Evolutionary conservation across 805 yeast genomes (phyloP), one percentile per base, ranked within the genome.

Genomic region (Naumovozyma dairenensis): DNA sequence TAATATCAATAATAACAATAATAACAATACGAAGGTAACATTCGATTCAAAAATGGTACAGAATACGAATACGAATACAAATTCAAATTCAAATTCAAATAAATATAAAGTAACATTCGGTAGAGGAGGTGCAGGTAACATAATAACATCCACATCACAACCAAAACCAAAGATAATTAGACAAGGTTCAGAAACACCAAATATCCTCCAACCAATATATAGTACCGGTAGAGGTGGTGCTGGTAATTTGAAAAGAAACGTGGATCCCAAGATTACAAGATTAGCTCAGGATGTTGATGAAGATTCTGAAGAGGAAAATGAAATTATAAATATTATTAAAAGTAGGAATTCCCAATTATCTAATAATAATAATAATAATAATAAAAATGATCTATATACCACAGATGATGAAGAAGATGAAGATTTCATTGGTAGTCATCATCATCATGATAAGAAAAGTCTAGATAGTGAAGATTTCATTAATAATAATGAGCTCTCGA

Each of bases 151-250:
- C 9, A 44, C 51, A 25, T 54, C 61, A 21, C 53, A 62, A 17
- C 74, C 75, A 3, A 63, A 72, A 6, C 80, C 80, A 3, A 70
- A 65, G 31, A 62, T 73, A 21, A 72, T 67, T 3, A 72, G 72
- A 2, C 74, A 69, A 43, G 80, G 81, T 3, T 67, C 76, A 4
- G 71, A 68, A 41, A 72, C 80, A 12, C 85, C 86, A 18, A 69
- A 62, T 46, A 62, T 75, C 21, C 54, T 71, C 16, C 69, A 71
- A 14, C 69, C 71, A 19, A 69, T 72, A 17, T 71, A 73, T 48
- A 68, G 81, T 16, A 80, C 86, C 2, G 89, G 87, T 15, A 66
- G 89, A 43, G 89, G 89, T 5, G 89, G 89, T 5, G 76, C 72
- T 32, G 89, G 89, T 4, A 80, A 80, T 48, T 80, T 80, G 82